Percentiles rank a stretch among this genome's conserved stretches.
These are phyloP conservation scores for Aspergillus bridgeri DNA, from an alignment of 495 filamentous ascomycete genomes.

Conservation along the genomic window DNA sequence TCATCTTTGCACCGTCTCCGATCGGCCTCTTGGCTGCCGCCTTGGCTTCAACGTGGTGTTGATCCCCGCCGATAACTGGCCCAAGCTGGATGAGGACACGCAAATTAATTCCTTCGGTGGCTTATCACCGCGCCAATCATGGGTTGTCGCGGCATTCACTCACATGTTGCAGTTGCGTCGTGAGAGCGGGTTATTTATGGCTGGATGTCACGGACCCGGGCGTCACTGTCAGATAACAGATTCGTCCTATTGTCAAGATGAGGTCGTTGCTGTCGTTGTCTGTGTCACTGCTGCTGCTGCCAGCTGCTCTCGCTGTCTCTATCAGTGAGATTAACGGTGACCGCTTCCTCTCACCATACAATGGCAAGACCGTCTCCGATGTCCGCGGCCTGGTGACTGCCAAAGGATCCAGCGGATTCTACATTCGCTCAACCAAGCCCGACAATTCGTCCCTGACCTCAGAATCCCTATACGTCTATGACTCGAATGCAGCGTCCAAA, in stretches of 20 bases:
- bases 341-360: slow-evolving; percentile 54
- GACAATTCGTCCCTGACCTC: slow-evolving; percentile 46
- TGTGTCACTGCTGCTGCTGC: slow-evolving; percentile 4
- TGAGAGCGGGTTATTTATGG: background rate
- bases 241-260: background rate
- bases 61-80: slow-evolving; percentile 5
- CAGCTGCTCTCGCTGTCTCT: slow-evolving; percentile 39
- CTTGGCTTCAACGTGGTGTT: slow-evolving; percentile 20
- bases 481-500: slow-evolving; percentile 30
- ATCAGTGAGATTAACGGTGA: slow-evolving; percentile 61
- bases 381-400: slow-evolving; percentile 59
- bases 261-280: slow-evolving; percentile 6
- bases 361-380: slow-evolving; percentile 45
- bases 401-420: slow-evolving; percentile 55
- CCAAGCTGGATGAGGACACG: background rate
- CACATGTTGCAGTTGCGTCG: background rate
- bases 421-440: slow-evolving; percentile 50
- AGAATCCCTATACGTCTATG: slow-evolving; percentile 56
- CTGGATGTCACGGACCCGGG: no score
- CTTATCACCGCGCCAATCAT: background rate
- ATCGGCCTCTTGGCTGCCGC: slow-evolving; percentile 7
- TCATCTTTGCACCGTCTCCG: background rate
- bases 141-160: background rate
- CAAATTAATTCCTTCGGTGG: background rate
- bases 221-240: background rate